Base-by-base conservation (phyloP, 1,139 yeast genomes). In the Waltiozyma sp. region DNA sequence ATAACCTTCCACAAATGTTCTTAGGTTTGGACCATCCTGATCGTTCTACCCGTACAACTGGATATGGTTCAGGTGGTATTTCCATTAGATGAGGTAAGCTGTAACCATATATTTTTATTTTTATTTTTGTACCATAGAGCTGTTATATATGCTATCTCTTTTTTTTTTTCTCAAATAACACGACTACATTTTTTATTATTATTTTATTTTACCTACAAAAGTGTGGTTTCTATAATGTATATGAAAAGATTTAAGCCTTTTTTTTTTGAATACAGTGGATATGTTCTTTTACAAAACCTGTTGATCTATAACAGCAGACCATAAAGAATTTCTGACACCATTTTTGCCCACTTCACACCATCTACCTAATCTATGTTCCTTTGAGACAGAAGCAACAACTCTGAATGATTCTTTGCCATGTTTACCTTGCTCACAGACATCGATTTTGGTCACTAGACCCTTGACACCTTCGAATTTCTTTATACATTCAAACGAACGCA, bases 21-120 rank as follows among this genome's bases (percentile, higher is more conserved):
- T 65, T 91, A 45, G 94, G 89, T 19, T 68, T 91, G 58, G 96
- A 91, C 57, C 95, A 86, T 58, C 86, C 91, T 9, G 96, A 87
- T 60, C 74, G 93, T 47, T 54, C 65, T 14, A 59, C 64, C 41
- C 62, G 66, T 28, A 61, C 60, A 38, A 57, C 58, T 28, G 51
- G 57, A 3, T 58, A 54, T 37, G 63, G 60, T 16, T 50, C 50
- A 40, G 55, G 54, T 42, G 58, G 58, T 41, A 54, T 55, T 31
- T 49, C 55, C 2, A 55, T 55, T 38, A 52, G 49, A 45, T 51
- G 44, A 49, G 16, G 36, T 18, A n/a, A n/a, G n/a, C n/a, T n/a
- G n/a, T n/a, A n/a, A n/a, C n/a, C n/a, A n/a, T n/a, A n/a, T n/a
- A n/a, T n/a, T n/a, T 21, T 21, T 21, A 21, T 8, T 4, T 21